Percentiles rank a stretch among this genome's conserved stretches.
Evolutionary conservation across 1,284 basidiomycete genomes (phyloP).

Genomic region (Ustilago nuda): DNA sequence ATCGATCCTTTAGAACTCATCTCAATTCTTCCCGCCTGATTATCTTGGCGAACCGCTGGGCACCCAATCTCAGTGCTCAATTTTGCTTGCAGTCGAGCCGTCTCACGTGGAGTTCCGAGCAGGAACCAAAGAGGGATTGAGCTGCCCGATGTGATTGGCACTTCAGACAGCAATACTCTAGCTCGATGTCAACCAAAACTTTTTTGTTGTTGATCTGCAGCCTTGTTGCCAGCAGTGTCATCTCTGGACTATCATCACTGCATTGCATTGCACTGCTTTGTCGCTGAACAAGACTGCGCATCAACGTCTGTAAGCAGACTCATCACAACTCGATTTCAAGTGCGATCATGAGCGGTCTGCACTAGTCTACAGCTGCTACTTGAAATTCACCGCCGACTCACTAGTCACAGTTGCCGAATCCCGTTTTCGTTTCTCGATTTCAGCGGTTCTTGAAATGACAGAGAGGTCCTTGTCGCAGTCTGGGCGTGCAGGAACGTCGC

Average conservation of each 20-base stretch:
- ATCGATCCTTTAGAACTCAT: not conserved
- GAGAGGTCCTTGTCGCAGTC: not conserved
- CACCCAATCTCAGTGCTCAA: too few relatives aligned
- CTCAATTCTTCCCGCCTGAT: too few relatives aligned
- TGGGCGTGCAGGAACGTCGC: not conserved
- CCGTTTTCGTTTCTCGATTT: not conserved
- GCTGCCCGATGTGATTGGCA: too few relatives aligned
- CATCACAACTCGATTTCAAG: not conserved
- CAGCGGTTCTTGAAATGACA: slow-evolving; percentile 4
- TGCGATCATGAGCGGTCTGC: slow-evolving; percentile 9
- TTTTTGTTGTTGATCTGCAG: not conserved
- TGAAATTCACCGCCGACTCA: too few relatives aligned
- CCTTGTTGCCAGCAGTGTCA: not conserved
- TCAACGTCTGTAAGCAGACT: too few relatives aligned
- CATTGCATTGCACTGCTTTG: not conserved
- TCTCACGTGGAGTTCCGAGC: too few relatives aligned
- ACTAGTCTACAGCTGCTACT: not conserved
- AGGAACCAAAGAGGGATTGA: too few relatives aligned
- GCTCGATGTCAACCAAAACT: too few relatives aligned
- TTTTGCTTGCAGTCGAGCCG: too few relatives aligned
- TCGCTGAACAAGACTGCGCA: not conserved
- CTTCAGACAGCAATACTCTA: too few relatives aligned
- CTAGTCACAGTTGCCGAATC: not conserved
- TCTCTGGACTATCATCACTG: too few relatives aligned
- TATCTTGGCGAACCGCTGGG: too few relatives aligned